Evolutionary conservation across 139 green algal genomes (phyloP).

Genomic region (Pycnococcus provasolii): DNA sequence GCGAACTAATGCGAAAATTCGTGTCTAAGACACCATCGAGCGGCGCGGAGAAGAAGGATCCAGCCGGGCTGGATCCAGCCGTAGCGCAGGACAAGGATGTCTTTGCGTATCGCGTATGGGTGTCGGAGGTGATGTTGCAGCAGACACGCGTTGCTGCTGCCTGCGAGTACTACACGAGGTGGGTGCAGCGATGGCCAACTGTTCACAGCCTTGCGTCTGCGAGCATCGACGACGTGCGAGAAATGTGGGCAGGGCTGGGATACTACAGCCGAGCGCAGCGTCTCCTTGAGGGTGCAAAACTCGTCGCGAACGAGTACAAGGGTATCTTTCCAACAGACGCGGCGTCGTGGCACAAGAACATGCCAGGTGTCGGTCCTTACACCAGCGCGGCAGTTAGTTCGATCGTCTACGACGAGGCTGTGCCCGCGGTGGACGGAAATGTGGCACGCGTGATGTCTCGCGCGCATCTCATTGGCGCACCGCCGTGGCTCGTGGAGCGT

Average conservation of each 20-base stretch:
- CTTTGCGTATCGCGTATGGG: constrained; percentile 72
- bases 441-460: constrained; percentile 74
- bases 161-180: constrained; percentile 57
- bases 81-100: constrained; percentile 33
- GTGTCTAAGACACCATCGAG: background rate
- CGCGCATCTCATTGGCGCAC: constrained; percentile 28
- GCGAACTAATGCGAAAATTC: constrained; percentile 13
- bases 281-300: constrained; percentile 74
- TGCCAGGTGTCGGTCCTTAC: constrained; percentile 82
- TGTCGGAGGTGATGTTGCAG: constrained; percentile 93
- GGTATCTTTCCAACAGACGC: constrained; percentile 57
- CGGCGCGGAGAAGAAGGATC: background rate
- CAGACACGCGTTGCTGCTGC: constrained; percentile 74
- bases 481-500: too few species aligned
- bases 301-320: constrained; percentile 49
- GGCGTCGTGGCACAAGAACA: constrained; percentile 49
- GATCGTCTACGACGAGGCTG: constrained; percentile 63
- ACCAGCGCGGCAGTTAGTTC: constrained; percentile 76
- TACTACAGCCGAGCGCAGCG: constrained; percentile 92
- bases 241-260: constrained; percentile 82
- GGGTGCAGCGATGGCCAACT: constrained; percentile 73
- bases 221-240: constrained; percentile 73
- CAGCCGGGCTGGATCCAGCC: background rate
- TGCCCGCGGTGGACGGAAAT: constrained; percentile 85
- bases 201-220: constrained; percentile 61